Base-by-base conservation (phyloP, 345 rosid genomes). In the Triadica sebifera region DNA sequence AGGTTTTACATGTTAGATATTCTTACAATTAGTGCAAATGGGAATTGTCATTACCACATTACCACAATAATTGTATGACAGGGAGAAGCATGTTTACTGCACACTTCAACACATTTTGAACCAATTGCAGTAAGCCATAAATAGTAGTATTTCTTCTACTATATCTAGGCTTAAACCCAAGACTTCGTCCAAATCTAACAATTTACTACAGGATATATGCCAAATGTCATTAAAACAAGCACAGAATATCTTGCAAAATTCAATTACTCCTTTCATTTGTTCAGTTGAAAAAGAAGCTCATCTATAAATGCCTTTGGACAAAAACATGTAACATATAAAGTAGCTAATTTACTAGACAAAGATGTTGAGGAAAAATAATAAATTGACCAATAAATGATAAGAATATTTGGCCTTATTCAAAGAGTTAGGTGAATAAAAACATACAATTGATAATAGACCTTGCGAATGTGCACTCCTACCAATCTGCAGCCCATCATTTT, bases 361-460 rank as follows among this genome's bases (percentile, higher is more conserved):
- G 57, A 59, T 17, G 37, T 46, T 39, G 43, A 3, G 38, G 5
- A 58, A n/a, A 37, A 41, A 58, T 38, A 29, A 22, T 20, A 37
- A 49, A 51, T 7, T 64, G 13, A 41, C 11, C 10, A 8, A n/a
- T 12, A 61, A 49, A 19, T 71, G 25, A 71, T n/a, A 51, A 52
- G n/a, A 72, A 51, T 12, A 20, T 38, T 56, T 17, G 19, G 58
- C 46, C 5, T 45, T 56, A 74, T 45, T 74, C 34, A 46, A 70
- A 58, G 45, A 61, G 55, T 72, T 56, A 16, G 53, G 76, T 62
- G 70, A 55, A 62, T 22, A 65, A 75, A 52, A 73, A 81, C 82
- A 78, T 78, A 85, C 83, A 74, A 67, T 49, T 72, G 79, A 75
- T 29, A 65, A 67, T 71, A 67, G 51, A 50, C 69, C 74, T 56